These are phyloP conservation scores for Aspergillus ostianus DNA, from an alignment of 495 filamentous ascomycete genomes.

Conservation along the genomic window DNA sequence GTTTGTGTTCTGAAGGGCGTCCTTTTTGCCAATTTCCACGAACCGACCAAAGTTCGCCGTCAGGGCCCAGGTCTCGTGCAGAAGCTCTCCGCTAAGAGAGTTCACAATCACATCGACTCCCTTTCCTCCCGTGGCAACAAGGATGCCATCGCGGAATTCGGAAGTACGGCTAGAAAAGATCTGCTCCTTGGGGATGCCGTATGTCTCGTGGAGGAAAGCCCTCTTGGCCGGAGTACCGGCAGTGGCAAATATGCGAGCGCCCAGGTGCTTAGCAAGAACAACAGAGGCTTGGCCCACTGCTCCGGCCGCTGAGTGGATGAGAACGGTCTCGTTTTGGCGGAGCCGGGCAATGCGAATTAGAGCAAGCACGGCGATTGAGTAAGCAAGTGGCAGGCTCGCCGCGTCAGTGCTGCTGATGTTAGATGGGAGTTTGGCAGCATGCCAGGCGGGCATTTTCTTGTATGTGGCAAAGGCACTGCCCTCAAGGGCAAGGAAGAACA, in stretches of 20 bases:
- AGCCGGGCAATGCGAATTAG: constrained; percentile 39
- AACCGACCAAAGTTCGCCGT: background rate
- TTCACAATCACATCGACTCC: constrained; percentile 68
- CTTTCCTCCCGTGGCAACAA: constrained; percentile 42
- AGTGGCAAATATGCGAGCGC: constrained; percentile 59
- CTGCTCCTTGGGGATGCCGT: constrained; percentile 37
- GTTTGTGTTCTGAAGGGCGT: constrained; percentile 4
- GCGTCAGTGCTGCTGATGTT: constrained; percentile 26
- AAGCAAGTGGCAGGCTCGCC: constrained; percentile 54
- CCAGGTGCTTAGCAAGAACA: constrained; percentile 53
- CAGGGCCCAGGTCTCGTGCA: constrained; percentile 44
- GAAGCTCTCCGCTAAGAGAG: constrained; percentile 44
- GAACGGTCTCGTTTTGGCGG: constrained; percentile 23
- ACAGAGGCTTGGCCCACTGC: constrained; percentile 64
- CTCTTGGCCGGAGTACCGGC: constrained; percentile 57
- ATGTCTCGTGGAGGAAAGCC: constrained; percentile 50
- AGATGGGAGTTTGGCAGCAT: background rate
- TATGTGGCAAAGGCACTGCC: background rate
- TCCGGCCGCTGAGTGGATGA: constrained; percentile 50
- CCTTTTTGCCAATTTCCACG: constrained; percentile 10
- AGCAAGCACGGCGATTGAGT: constrained; percentile 57
- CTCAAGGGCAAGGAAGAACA: background rate
- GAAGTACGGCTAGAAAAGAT: constrained; percentile 44
- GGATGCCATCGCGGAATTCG: constrained; percentile 49
- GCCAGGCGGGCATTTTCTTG: background rate